Percentiles rank a stretch among this genome's conserved stretches.
Conservation (phyloP, 805 yeast species). For the Myxozyma vanderwaltii region DNA sequence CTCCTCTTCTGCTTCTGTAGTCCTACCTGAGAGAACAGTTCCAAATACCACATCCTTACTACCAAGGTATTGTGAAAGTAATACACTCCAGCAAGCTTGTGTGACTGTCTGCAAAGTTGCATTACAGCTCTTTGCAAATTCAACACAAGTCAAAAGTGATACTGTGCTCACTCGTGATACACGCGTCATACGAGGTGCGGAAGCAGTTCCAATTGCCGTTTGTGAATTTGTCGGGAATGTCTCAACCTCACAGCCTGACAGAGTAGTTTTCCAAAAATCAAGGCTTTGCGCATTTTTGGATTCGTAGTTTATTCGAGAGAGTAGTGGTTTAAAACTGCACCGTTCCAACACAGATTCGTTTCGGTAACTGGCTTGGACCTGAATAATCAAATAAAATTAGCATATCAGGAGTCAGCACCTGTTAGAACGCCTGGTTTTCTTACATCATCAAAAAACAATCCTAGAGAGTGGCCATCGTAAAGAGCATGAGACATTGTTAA, state of each 20-base stretch:
- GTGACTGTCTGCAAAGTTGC: conserved; percentile 30
- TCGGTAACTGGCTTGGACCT: conserved; percentile 7
- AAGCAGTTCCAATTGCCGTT: background rate
- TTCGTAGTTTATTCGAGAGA: conserved; percentile 7
- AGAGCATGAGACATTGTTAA: conserved; percentile 25
- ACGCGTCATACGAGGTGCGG: conserved; percentile 1
- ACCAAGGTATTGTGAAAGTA: conserved; percentile 25
- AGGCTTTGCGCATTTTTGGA: background rate
- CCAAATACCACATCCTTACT: conserved; percentile 31
- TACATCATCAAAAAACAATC: conserved; percentile 25
- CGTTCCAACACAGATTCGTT: background rate
- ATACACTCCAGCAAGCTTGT: conserved; percentile 23
- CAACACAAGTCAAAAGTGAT: background rate
- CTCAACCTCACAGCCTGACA: background rate
- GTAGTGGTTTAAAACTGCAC: conserved; percentile 14
- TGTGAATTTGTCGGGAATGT: conserved; percentile 4
- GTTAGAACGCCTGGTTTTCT: background rate
- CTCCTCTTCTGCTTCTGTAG: conserved; percentile 25
- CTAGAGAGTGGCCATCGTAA: conserved; percentile 32
- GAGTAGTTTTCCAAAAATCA: conserved; percentile 5
- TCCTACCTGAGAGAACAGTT: conserved; percentile 34
- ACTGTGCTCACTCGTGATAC: background rate
- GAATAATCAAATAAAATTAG: background rate
- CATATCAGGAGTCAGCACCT: no score
- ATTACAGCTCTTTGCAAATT: conserved; percentile 8